Evolutionary conservation across 2,329 filamentous ascomycete species (phyloP), one percentile per base, ranked within the genome.

Genomic region (Fusarium haematococcum): DNA sequence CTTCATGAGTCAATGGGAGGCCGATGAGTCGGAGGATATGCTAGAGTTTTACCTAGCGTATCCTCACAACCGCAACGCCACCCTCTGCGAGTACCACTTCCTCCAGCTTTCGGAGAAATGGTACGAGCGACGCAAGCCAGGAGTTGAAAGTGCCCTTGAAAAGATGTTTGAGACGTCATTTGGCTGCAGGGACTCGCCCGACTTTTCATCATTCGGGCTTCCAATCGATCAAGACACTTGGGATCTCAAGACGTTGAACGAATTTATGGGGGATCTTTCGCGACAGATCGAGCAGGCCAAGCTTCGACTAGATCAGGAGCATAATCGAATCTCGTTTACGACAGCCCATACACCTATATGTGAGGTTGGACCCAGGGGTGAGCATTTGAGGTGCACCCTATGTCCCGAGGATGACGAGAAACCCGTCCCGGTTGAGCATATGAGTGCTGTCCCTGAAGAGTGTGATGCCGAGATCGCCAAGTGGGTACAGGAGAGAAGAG

Each of bases 31-130:
- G 33, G 16, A 58, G 23, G 45, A 27, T 13, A 48, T 20, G 30
- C 50, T 75, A 11, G 71, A 75, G 32, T 67, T 62, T 58, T 75
- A 72, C 48, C 74, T 72, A 23, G 74, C 68, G 30, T 75, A 75
- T 57, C 74, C 74, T 50, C 74, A 75, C 20, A 67, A 74, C 41
- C 68, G 39, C 18, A n/a, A 48, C 23, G 62, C 74, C 25, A 72
- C 74, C n/a, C 63, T 76, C 32, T 75, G 74, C 7, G 30, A 37
- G 8, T 9, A 7, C 10, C 74, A 75, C 37, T 74, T 75, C 10
- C 32, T 70, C n/a, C 13, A 33, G 6, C 71, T 76, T 30, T 57
- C 65, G 33, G 69, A 67, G 27, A n/a, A 27, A 8, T 75, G 74
- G 74, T 76, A 70, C 32, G 20, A 50, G 41, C 62, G 58, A 2